Evolutionary conservation across 192 early-diverging fungal species (phyloP).

Genomic region (Lunasporangiospora selenospora): DNA sequence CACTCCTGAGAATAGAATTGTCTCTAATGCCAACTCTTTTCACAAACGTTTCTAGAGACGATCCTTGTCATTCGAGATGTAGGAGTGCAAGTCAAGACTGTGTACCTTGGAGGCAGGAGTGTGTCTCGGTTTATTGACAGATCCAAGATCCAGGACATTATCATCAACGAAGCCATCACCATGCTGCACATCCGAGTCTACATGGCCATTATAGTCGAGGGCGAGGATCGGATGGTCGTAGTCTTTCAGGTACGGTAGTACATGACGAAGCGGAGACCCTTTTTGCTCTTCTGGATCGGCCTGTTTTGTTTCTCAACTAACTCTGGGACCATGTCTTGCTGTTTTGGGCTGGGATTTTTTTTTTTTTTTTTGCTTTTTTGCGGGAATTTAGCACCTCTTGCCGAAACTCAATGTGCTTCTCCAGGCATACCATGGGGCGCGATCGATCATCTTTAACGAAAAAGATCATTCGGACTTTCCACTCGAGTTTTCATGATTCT

Average conservation of each 20-base stretch:
- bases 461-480: conserved; percentile 39
- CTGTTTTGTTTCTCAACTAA: not conserved
- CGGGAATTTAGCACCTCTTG: conserved; percentile 51
- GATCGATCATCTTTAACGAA: conserved; percentile 58
- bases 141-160: conserved; percentile 66
- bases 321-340: not conserved
- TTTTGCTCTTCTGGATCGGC: not conserved
- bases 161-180: conserved; percentile 82
- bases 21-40: not conserved
- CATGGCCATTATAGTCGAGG: conserved; percentile 71
- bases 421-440: conserved; percentile 58
- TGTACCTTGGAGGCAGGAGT: conserved; percentile 54
- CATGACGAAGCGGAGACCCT: not conserved
- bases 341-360: not conserved
- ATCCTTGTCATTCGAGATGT: conserved; percentile 70
- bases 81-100: conserved; percentile 73
- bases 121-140: conserved; percentile 68
- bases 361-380: not conserved
- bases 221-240: conserved; percentile 66
- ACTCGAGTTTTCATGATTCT: conserved; percentile 39
- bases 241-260: conserved; percentile 67
- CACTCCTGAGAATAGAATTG: too few species aligned
- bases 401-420: conserved; percentile 55
- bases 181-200: conserved; percentile 76
- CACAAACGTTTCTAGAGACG: conserved; percentile 53